A percentile compares a stretch with the other conserved stretches of the same genome.
Conservation (phyloP, 2,329 filamentous ascomycete genomes). For the Pezicula rhizophila region DNA sequence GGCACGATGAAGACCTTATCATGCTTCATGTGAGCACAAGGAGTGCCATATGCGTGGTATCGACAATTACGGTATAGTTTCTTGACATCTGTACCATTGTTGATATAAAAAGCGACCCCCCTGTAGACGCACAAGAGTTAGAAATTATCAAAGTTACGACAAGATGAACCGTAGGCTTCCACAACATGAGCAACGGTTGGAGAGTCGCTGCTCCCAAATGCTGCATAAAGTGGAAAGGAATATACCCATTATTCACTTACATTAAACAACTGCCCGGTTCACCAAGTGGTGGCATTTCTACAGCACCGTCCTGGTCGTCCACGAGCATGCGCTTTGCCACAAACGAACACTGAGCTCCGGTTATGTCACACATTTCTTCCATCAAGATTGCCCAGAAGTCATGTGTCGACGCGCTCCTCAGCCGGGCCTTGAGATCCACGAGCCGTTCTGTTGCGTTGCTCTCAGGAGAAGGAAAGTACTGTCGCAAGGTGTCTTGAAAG, state of each 20-base stretch:
- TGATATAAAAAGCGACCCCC: conserved; percentile 61
- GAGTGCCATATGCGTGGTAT: conserved; percentile 56
- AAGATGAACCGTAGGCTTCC: too few species aligned
- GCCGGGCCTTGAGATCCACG: conserved; percentile 49
- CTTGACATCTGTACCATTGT: conserved; percentile 48
- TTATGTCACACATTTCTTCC: conserved; percentile 56
- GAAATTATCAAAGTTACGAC: too few species aligned
- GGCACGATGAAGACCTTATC: conserved; percentile 66
- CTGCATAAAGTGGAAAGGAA: too few species aligned
- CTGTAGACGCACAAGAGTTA: conserved; percentile 35
- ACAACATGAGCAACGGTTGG: too few species aligned
- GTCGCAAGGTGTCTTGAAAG: conserved; percentile 20
- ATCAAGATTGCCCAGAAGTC: conserved; percentile 60
- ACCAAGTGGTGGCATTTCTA: conserved; percentile 55
- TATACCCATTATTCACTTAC: too few species aligned
- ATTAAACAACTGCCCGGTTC: conserved; percentile 38
- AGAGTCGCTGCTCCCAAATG: too few species aligned
- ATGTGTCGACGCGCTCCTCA: conserved; percentile 47
- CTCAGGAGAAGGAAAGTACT: conserved; percentile 41
- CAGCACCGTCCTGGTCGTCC: conserved; percentile 49
- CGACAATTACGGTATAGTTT: conserved; percentile 53
- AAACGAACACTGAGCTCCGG: conserved; percentile 61
- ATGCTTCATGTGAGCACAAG: conserved; percentile 64
- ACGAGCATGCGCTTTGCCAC: conserved; percentile 58
- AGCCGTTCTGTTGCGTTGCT: conserved; percentile 55